Conservation (phyloP, 2,329 filamentous ascomycete genomes). For the Sporothrix inflata region DNA sequence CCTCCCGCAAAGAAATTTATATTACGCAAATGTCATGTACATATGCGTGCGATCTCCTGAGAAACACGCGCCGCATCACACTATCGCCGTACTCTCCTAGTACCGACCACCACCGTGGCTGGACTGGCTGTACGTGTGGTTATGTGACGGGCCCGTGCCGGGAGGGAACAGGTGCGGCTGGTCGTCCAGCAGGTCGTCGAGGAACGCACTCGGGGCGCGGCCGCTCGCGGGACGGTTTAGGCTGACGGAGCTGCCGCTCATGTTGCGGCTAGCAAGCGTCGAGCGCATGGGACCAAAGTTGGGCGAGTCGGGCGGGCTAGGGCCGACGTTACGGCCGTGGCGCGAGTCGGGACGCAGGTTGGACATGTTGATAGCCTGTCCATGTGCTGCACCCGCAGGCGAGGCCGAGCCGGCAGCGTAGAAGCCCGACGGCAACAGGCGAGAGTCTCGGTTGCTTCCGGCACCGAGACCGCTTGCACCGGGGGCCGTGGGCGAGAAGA, state of each 20-base stretch:
- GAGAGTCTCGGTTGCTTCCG: constrained; percentile 67
- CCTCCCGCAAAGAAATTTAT: neutral
- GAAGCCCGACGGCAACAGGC: constrained; percentile 88
- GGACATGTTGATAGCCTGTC: constrained; percentile 62
- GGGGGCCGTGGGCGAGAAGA: constrained; percentile 93
- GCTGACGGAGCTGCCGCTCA: constrained; percentile 69
- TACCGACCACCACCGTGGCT: constrained; percentile 34
- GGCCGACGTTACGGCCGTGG: constrained; percentile 52
- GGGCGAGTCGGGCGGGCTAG: constrained; percentile 69
- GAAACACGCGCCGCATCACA: constrained; percentile 1
- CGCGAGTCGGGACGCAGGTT: constrained; percentile 64
- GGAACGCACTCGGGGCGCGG: constrained; percentile 82
- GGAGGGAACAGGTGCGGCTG: constrained; percentile 60
- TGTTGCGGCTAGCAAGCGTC: constrained; percentile 43
- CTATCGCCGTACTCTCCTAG: constrained; percentile 11
- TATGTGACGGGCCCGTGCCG: constrained; percentile 35
- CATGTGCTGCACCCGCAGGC: constrained; percentile 51
- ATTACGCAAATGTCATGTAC: constrained; percentile 21
- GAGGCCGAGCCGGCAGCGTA: constrained; percentile 71
- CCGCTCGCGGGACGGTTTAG: constrained; percentile 67
- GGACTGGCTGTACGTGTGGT: constrained; percentile 38
- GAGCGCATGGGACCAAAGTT: constrained; percentile 51
- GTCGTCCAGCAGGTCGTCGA: constrained; percentile 87
- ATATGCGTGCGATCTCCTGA: neutral
- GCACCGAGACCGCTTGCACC: constrained; percentile 63